Evolutionary conservation across 2,329 filamentous ascomycete genomes (phyloP).

Genomic region (Clarireedia sp.): DNA sequence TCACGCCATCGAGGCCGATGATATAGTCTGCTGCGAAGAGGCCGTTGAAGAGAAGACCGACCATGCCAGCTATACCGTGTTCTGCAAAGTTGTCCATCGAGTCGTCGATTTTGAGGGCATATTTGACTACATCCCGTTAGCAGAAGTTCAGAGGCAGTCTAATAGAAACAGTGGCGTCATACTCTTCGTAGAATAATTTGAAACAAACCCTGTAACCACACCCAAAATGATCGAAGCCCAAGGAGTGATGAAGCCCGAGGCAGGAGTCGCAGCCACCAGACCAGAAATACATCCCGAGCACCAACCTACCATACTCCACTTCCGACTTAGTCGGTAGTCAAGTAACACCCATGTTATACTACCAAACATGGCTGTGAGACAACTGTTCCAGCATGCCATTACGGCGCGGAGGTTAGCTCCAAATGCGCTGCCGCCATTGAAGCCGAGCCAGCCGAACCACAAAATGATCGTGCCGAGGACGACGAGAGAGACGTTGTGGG

Average conservation of each 20-base stretch:
- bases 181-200: conserved; percentile 59
- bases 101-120: conserved; percentile 57
- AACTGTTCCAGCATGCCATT: conserved; percentile 98
- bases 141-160: too few species aligned
- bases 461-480: conserved; percentile 91
- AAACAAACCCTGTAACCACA: conserved; percentile 55
- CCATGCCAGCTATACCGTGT: conserved; percentile 61
- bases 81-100: conserved; percentile 66
- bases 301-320: conserved; percentile 56
- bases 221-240: conserved; percentile 63
- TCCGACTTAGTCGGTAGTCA: conserved; percentile 68
- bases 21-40: conserved; percentile 63
- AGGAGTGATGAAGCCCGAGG: conserved; percentile 59
- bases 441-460: conserved; percentile 98
- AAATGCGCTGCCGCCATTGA: conserved; percentile 94
- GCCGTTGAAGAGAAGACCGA: conserved; percentile 65
- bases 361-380: conserved; percentile 70
- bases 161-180: too few species aligned
- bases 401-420: conserved; percentile 88
- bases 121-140: conserved; percentile 21
- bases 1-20: conserved; percentile 70
- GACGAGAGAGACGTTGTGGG: conserved; percentile 97
- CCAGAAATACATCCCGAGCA: conserved; percentile 65
- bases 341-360: conserved; percentile 91
- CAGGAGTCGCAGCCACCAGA: conserved; percentile 63